Conservation (phyloP, 2,329 filamentous ascomycete species). For the Microascus cirrosus region DNA sequence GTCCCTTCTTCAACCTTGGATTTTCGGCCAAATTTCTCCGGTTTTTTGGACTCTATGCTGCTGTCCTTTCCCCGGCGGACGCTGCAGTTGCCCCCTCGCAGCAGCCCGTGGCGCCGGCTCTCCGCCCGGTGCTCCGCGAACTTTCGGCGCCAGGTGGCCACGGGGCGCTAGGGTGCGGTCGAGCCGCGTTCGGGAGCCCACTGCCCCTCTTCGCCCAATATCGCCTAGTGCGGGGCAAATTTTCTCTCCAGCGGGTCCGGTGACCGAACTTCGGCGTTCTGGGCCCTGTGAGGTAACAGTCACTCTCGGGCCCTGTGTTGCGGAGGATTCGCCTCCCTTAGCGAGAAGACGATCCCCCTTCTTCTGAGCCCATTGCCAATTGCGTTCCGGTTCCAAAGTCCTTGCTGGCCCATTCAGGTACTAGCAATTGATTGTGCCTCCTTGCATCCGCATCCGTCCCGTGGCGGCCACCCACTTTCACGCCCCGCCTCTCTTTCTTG, state of each 20-base stretch:
- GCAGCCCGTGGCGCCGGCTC: background rate
- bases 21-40: background rate
- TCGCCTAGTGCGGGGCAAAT: constrained; percentile 5
- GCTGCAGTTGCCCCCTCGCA: background rate
- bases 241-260: background rate
- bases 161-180: background rate
- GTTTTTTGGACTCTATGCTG: background rate
- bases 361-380: background rate
- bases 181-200: background rate
- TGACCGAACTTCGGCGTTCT: constrained; percentile 2
- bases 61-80: background rate
- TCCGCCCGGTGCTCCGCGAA: background rate
- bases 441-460: background rate
- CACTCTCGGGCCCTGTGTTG: background rate
- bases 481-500: background rate
- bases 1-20: background rate
- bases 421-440: background rate
- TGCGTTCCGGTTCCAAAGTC: background rate
- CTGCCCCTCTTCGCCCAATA: background rate
- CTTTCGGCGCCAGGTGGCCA: background rate
- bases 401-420: background rate
- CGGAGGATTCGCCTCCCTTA: background rate
- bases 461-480: background rate
- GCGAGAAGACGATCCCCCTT: background rate
- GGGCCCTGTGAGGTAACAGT: background rate